Base-by-base conservation (phyloP, 2,329 filamentous ascomycete genomes). In the Elsinoe ampelina region DNA sequence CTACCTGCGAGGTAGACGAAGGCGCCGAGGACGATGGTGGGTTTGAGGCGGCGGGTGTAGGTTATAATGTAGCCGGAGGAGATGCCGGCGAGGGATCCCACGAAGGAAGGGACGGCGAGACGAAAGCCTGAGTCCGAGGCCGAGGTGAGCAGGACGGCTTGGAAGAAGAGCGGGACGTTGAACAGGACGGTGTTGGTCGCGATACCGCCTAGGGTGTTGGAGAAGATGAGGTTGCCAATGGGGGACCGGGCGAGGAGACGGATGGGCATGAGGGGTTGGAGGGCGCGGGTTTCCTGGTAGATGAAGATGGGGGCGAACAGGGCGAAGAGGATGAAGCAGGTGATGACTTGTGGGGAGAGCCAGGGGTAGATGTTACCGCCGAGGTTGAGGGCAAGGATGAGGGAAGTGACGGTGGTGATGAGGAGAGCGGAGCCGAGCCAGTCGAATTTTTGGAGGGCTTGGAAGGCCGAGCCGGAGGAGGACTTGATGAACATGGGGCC, bases 111-210 rank as follows among this genome's bases (percentile, higher is more conserved):
- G 5, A 84, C 73, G 17, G 87, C 77, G 55, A 91, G 82, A 42
- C 83, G 80, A 26, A 89, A 78, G n/a, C 87, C 87, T 0, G 86
- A 88, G 20, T 77, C 74, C 0, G 86, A 89, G 13, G 87, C 83
- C 5, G 77, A 79, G 58, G 70, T 32, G 72, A 56, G 54, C 2
- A 47, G 39, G 17, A 56, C 71, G 26, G 71, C 71, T 61, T 73
- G 71, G 58, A 73, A 90, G 73, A 85, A 91, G 6, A 91, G 74
- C 0, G 87, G 87, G 5, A 82, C 82, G 64, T 85, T 84, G 71
- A 88, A 87, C 13, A 87, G 72, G 61, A 86, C 80, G 2, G 76
- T 77, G 59, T 79, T 77, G 58, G 77, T 68, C 1, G 75, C 73
- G 13, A 79, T 68, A 5, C 71, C 66, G 0, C 73, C 73, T 59